Conservation (phyloP, 345 rosid genomes). For the Melaleuca quinquenervia region DNA sequence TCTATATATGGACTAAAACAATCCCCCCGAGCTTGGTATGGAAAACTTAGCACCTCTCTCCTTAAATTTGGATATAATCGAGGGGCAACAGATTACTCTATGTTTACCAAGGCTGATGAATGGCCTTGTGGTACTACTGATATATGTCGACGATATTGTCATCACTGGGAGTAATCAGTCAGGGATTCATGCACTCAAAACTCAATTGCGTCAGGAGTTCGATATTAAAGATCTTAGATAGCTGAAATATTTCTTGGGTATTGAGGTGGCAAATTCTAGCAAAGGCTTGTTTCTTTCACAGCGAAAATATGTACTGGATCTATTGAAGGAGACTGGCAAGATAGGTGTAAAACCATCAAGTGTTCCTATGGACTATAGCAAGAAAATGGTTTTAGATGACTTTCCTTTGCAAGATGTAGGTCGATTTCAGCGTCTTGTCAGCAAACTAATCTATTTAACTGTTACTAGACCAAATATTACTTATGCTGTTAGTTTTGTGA, state of each 20-base stretch:
- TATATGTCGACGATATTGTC: not conserved
- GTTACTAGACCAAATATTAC: not conserved
- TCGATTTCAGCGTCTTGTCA: not conserved
- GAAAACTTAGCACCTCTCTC: too few species aligned
- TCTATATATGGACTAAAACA: not conserved
- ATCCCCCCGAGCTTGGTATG: too few species aligned
- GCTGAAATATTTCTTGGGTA: not conserved
- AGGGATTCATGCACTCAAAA: not conserved
- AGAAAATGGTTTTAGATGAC: not conserved
- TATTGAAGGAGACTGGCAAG: not conserved
- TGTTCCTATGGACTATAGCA: not conserved
- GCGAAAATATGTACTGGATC: not conserved
- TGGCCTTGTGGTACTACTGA: not conserved
- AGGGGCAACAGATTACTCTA: too few species aligned
- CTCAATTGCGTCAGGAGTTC: accelerated
- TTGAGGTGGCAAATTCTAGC: not conserved
- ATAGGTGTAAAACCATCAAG: not conserved
- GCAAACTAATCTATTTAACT: not conserved
- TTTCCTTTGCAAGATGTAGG: not conserved
- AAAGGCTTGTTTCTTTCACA: not conserved
- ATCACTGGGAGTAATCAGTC: not conserved
- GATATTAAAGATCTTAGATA: not conserved
- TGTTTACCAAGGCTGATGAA: too few species aligned
- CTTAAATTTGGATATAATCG: too few species aligned
- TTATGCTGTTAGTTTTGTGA: not conserved